phyloP scores from a whole-genome alignment of 2,329 filamentous ascomycete genomes.

The Seiridium unicorne region DNA sequence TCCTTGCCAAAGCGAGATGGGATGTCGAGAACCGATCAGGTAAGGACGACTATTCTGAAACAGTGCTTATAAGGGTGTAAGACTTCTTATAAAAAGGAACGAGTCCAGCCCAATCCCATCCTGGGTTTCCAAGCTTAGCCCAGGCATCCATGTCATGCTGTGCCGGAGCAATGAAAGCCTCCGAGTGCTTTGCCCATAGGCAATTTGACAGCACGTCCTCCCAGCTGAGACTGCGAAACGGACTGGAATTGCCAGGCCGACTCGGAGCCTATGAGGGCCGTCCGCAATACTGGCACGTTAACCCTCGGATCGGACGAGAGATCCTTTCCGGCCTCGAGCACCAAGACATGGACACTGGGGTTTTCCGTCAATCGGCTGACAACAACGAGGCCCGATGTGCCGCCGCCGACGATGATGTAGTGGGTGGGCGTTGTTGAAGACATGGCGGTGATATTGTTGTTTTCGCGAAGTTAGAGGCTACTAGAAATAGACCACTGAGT shows the following conservation, averaged over 20 bases:
- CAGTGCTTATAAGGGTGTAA: background rate
- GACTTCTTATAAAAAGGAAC: conserved; percentile 43
- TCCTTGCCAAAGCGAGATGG: too few species aligned
- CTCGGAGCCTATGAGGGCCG: conserved; percentile 4
- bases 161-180: conserved; percentile 9
- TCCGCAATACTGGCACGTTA: conserved; percentile 9
- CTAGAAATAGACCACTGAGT: too few species aligned
- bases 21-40: too few species aligned
- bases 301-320: background rate
- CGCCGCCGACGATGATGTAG: conserved; percentile 11
- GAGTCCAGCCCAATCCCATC: conserved; percentile 44
- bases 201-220: background rate
- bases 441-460: background rate
- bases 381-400: conserved; percentile 9
- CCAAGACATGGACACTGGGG: conserved; percentile 5
- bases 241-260: conserved; percentile 13
- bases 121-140: conserved; percentile 39
- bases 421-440: background rate
- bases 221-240: conserved; percentile 6
- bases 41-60: too few species aligned
- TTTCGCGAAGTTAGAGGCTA: too few species aligned
- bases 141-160: conserved; percentile 37
- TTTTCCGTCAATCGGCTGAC: conserved; percentile 7
- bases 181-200: conserved; percentile 14
- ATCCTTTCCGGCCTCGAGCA: conserved; percentile 11